Evolutionary conservation across 2,329 filamentous ascomycete species (phyloP).

Genomic region (Colletotrichum endophyticum): DNA sequence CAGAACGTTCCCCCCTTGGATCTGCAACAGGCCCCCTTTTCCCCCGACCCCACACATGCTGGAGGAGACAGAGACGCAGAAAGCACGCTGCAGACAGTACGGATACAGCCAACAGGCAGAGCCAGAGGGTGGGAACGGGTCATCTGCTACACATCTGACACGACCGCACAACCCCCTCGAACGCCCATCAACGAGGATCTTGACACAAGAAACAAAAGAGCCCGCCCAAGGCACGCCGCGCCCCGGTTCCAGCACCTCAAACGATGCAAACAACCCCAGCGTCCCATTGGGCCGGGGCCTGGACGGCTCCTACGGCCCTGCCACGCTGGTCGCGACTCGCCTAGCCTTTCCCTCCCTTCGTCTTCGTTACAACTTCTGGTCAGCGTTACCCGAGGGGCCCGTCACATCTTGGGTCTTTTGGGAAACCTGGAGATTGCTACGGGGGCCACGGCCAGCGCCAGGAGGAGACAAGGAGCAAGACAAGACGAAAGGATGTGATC

Average conservation of each 20-base stretch:
- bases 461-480: neutral
- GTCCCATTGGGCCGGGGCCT: neutral
- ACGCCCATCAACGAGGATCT: constrained; percentile 5
- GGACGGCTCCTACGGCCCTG: neutral
- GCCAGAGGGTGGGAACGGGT: neutral
- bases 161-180: constrained; percentile 7
- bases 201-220: constrained; percentile 10
- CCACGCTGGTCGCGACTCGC: neutral
- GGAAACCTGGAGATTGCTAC: neutral
- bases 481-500: neutral
- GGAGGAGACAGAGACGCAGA: neutral
- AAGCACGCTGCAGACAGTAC: neutral
- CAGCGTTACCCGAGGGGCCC: neutral
- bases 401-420: neutral
- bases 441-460: neutral
- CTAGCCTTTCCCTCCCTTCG: neutral
- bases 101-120: neutral
- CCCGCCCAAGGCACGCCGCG: neutral
- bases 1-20: neutral
- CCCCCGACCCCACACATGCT: neutral
- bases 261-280: neutral
- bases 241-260: neutral
- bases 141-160: constrained; percentile 23
- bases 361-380: neutral
- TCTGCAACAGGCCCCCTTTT: neutral